Base-by-base conservation (phyloP, 805 yeast species). In the Candida boleticola region DNA sequence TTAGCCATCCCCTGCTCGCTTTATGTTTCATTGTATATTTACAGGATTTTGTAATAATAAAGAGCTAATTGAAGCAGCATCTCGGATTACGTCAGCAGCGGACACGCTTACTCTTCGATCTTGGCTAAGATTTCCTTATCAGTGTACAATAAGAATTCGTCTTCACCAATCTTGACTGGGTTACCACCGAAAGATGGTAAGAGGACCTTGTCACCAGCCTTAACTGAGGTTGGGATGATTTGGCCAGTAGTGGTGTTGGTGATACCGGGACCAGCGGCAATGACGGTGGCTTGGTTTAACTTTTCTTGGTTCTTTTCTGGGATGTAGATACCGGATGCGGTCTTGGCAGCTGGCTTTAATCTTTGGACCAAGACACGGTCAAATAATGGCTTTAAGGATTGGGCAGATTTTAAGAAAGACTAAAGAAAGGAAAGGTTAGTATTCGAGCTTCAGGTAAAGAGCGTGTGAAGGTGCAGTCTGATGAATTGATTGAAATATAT, bases 291-390 rank as follows among this genome's bases (percentile, higher is more conserved):
- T 69, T 89, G 86, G 76, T 87, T 87, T 61, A 89, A 79, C 73
- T 92, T 93, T 66, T 88, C 92, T 57, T 85, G 95, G 76, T 92
- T 90, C 77, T 89, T 89, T 72, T 90, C 97, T 48, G 98, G 98
- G 53, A 90, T 84, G 71, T 81, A 87, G 59, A 90, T 79, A 60
- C 98, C 98, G 35, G 93, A 82, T 44, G 96, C 85, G 46, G 98
- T 90, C 74, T 89, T 78, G 52, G 92, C 77, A 60, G 87, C 84
- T 46, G 96, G 95, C 77, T 89, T 89, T 61, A 85, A 71, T 69
- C 97, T 86, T 75, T 90, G 97, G 49, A 93, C 97, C 50, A 93
- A 80, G 47, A 93, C 92, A 73, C 99, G 85, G 82, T 93, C 98
- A 55, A 93, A 77, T 55, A 95, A 81, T 50, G 99, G 99, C 53